These are phyloP conservation scores for Yamadazyma membranifaciens DNA, from an alignment of 1,139 yeast genomes.

Conservation along the genomic window DNA sequence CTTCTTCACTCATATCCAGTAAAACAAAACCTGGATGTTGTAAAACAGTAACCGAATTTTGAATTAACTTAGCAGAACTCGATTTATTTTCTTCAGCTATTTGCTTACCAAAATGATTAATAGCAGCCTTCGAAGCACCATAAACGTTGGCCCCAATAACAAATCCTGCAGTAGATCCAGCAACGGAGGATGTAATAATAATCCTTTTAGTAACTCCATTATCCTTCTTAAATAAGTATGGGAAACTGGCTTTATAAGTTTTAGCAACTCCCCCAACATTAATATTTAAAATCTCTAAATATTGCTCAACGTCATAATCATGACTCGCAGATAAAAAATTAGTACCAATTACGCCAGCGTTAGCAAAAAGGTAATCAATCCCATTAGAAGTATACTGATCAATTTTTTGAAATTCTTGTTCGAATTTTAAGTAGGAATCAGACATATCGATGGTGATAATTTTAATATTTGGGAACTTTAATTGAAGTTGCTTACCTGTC, in stretches of 20 bases:
- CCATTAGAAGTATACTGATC: constrained; percentile 10
- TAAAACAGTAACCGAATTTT: constrained; percentile 8
- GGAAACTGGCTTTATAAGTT: constrained; percentile 4
- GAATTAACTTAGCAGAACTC: constrained; percentile 3
- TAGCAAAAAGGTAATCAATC: constrained; percentile 2
- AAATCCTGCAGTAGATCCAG: constrained; percentile 5
- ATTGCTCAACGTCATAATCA: constrained; percentile 10
- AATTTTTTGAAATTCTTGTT: constrained; percentile 1
- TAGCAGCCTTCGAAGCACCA: constrained; percentile 14
- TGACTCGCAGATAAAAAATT: constrained; percentile 3
- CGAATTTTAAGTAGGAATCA: neutral
- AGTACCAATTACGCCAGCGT: constrained; percentile 4
- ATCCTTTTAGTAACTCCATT: constrained; percentile 7
- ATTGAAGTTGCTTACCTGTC: neutral
- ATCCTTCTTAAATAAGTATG: constrained; percentile 9
- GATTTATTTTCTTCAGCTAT: constrained; percentile 8
- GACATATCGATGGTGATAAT: constrained; percentile 2
- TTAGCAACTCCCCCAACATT: constrained; percentile 9
- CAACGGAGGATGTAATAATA: constrained; percentile 8
- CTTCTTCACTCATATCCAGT: constrained; percentile 10
- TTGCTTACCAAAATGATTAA: constrained; percentile 12
- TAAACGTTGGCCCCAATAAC: constrained; percentile 10
- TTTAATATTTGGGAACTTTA: constrained; percentile 1
- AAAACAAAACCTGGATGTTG: constrained; percentile 14
- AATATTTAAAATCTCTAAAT: constrained; percentile 5